Evolutionary conservation across 1,139 yeast species (phyloP), one percentile per base, ranked within the genome.

Genomic region (Kluyveromyces sp.): DNA sequence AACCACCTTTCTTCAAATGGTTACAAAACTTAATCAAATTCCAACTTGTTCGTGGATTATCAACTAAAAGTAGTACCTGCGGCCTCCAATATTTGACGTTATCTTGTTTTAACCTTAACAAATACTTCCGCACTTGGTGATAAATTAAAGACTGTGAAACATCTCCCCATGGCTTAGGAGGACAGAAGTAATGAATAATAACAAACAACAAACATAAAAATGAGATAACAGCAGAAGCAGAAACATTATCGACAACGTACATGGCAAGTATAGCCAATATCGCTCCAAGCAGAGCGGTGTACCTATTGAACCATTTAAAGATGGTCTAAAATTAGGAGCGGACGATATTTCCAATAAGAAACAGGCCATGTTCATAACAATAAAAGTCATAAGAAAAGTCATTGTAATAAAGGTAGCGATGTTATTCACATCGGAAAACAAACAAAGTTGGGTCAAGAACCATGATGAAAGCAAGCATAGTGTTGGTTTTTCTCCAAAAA

Each of bases 71-170:
- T 48, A 92, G 69, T 34, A 92, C 84, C 63, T 92, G 98, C 0
- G 98, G 98, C 54, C 98, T 74, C 98, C 98, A 92, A 61, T 88
- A 90, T 65, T 92, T 92, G 43, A 92, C 96, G 62, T 92, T 95
- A 58, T 92, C 96, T 54, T 88, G 87, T 50, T 88, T 78, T 41
- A 92, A 72, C 45, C 95, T 72, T 46, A 89, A 69, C 41, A 92
- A 70, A 60, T 92, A 92, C 61, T 92, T 92, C 52, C 98, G 73
- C 3, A 92, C 97, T 65, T 92, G 98, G 61, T 92, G 98, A 64
- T 92, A 92, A 45, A 92, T 90, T 52, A 92, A 73, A 41, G 89
- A 78, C 66, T 92, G 97, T 2, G 97, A 89, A 29, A 92, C 96
- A 67, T 92, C 98, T 33, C 98, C 98, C 87, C 96, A 92, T 35